Evolutionary conservation across 169 alveolate species (phyloP), one percentile per base, ranked within the genome.

Genomic region (Toxoplasma gondii): DNA sequence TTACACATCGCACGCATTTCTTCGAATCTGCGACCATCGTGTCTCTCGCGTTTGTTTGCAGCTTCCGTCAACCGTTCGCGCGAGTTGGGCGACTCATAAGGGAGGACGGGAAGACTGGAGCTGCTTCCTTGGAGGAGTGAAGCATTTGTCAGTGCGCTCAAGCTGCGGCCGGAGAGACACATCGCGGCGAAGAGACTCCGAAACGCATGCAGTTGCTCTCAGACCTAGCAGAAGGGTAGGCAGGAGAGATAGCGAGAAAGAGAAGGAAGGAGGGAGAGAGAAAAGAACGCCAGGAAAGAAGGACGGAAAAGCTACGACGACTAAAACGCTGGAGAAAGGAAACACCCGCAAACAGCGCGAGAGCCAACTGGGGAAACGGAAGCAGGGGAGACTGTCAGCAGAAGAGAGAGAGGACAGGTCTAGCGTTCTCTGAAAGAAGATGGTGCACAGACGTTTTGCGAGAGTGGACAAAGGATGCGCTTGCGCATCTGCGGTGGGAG

Each of bases 1-100:
- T 78, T 78, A 78, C 86, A 78, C 86, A 78, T 78, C n/a, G 49
- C 24, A 27, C 86, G 86, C 86, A 78, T 78, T 38, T 78, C 86
- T n/a, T 78, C 86, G 86, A 78, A 78, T 41, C 10, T 16, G 86
- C 86, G 86, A 12, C 44, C 86, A 38, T 78, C 86, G 24, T 78
- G 86, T 19, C 86, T n/a, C 86, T 38, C 49, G 86, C 86, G 86
- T 38, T 31, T 16, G 22, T 19, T 38, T n/a, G 86, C 86, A 36
- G 86, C 86, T 1, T 78, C 43, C 22, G 29, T 36, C 86, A 78
- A 19, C 45, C 43, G 39, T n/a, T 78, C 86, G n/a, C 29, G 86
- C 1, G 49, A 5, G 86, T 38, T 16, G 44, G 27, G 29, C 29
- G 45, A 19, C 44, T 78, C 86, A n/a, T 2, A 78, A 31, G 86